These are phyloP conservation scores for Diaporthe capsici DNA, from an alignment of 2,329 filamentous ascomycete species.

Conservation along the genomic window DNA sequence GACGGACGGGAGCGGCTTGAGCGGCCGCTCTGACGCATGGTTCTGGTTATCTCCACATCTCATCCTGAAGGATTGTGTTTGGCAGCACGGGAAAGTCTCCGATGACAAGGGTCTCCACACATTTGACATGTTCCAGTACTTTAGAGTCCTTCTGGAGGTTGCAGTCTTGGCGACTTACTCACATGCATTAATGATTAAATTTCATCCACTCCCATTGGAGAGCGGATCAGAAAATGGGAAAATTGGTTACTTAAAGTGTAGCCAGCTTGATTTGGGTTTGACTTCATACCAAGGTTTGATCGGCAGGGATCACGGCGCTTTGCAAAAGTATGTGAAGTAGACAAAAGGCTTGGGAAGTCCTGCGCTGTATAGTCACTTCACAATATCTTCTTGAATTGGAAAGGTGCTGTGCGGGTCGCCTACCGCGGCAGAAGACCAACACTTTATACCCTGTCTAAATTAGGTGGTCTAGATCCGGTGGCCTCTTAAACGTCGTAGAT, in stretches of 20 bases:
- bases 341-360: neutral
- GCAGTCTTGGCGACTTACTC: neutral
- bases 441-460: neutral
- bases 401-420: neutral
- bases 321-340: neutral
- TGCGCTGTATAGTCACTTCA: neutral
- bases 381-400: neutral
- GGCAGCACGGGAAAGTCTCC: neutral
- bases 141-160: neutral
- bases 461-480: neutral
- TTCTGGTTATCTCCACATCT: neutral
- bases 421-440: no score
- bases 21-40: neutral
- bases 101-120: neutral
- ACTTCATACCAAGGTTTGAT: neutral
- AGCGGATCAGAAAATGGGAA: neutral
- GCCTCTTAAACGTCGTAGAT: conserved; percentile 47
- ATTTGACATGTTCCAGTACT: neutral
- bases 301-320: neutral
- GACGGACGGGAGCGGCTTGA: neutral
- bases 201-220: neutral
- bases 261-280: neutral
- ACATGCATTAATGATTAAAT: neutral
- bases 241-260: neutral
- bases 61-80: neutral